Conservation (phyloP, 2,329 filamentous ascomycete genomes). For the Alternaria gansuensis region DNA sequence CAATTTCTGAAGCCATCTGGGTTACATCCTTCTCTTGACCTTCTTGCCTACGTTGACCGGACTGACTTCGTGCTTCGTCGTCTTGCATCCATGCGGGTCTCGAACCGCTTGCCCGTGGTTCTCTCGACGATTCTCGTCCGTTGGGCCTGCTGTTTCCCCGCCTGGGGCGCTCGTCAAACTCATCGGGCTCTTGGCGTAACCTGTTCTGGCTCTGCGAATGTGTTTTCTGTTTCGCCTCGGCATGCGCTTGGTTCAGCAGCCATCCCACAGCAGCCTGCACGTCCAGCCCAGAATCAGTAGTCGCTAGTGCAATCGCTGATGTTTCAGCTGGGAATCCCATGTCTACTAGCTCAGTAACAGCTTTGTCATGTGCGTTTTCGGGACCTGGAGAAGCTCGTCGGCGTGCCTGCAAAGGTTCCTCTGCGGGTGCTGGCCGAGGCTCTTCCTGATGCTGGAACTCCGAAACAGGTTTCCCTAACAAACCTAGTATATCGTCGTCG, state of each 20-base stretch:
- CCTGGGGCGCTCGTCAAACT: conserved; percentile 36
- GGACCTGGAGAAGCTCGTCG: conserved; percentile 36
- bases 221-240: conserved; percentile 77
- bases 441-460: conserved; percentile 55
- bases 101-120: conserved; percentile 46
- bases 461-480: conserved; percentile 67
- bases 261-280: conserved; percentile 88
- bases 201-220: conserved; percentile 47
- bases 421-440: conserved; percentile 19
- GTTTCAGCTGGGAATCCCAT: conserved; percentile 93
- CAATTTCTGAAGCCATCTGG: conserved; percentile 82
- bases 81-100: conserved; percentile 71
- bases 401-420: conserved; percentile 17
- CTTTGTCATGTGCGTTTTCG: conserved; percentile 71
- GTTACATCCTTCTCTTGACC: conserved; percentile 75
- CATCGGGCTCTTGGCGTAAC: conserved; percentile 38
- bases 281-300: conserved; percentile 80
- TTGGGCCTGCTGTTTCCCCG: conserved; percentile 36
- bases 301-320: conserved; percentile 78
- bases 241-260: conserved; percentile 90
- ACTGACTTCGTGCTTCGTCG: conserved; percentile 61
- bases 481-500: conserved; percentile 70
- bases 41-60: conserved; percentile 61
- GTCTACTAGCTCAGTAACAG: conserved; percentile 87
- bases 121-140: conserved; percentile 49